Evolutionary conservation across 176 grass and related monocot species (phyloP).

Genomic region (Hsuehochloa calcarea): DNA sequence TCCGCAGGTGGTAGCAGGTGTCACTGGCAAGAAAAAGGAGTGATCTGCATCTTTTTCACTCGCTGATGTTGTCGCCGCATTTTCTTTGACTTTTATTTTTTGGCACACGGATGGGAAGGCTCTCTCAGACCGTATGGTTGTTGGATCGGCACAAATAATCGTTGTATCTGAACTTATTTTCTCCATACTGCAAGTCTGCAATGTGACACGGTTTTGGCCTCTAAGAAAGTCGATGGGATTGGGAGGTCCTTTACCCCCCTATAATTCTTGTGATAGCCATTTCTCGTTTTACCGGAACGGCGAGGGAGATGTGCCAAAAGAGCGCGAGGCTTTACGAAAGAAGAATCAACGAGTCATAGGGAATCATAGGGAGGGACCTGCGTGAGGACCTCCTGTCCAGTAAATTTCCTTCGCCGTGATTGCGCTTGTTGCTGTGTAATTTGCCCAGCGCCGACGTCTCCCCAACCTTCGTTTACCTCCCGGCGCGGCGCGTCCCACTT

Average conservation of each 20-base stretch:
- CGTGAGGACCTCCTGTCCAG: no score
- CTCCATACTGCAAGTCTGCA: slow-evolving; percentile 18
- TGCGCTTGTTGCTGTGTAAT: not conserved
- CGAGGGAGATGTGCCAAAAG: not conserved
- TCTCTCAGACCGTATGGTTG: not conserved
- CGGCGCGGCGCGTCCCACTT: not conserved
- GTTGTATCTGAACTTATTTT: slow-evolving; percentile 29
- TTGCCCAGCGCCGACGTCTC: not conserved
- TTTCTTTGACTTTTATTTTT: slow-evolving; percentile 26
- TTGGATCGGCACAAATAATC: slow-evolving; percentile 33
- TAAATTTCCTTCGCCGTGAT: no score
- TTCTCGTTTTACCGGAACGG: not conserved
- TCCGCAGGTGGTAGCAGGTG: slow-evolving; percentile 83
- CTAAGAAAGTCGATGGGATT: not conserved
- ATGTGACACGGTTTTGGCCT: not conserved
- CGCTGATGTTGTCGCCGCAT: not conserved
- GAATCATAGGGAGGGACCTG: no score
- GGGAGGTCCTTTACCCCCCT: not conserved
- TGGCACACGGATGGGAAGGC: not conserved
- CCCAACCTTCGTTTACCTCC: not conserved
- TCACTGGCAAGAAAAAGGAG: slow-evolving; percentile 60
- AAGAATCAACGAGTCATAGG: no score
- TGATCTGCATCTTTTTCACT: not conserved
- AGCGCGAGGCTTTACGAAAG: no score
- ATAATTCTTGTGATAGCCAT: not conserved